These are phyloP conservation scores for Micractinium conductrix DNA, from an alignment of 139 green algal genomes.

Conservation along the genomic window DNA sequence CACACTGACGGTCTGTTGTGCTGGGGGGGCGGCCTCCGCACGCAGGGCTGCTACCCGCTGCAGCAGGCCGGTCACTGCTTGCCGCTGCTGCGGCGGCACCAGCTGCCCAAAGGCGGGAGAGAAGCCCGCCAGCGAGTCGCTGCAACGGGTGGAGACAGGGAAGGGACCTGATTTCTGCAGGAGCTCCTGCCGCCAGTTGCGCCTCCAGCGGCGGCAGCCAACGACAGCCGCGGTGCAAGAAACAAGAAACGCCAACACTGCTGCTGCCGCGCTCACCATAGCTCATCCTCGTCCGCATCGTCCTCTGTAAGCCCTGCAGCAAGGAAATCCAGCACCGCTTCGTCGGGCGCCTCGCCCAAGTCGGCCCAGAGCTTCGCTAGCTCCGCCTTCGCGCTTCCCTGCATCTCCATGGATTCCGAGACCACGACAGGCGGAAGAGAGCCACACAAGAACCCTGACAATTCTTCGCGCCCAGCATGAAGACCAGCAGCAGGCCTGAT, in stretches of 20 bases:
- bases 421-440: background rate
- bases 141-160: background rate
- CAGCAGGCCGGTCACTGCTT: background rate
- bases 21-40: conserved; percentile 1
- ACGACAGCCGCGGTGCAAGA: background rate
- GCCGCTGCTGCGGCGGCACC: background rate
- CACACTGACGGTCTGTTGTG: background rate
- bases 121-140: conserved; percentile 17
- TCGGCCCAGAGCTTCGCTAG: background rate
- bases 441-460: no score
- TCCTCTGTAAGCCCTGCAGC: background rate
- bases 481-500: no score
- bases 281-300: background rate
- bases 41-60: background rate
- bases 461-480: no score
- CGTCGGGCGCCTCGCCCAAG: background rate
- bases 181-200: no score
- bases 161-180: no score
- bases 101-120: background rate
- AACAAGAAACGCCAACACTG: no score
- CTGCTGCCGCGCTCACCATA: background rate
- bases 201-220: conserved; percentile 3
- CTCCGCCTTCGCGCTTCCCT: background rate
- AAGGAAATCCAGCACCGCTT: background rate
- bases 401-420: background rate